Conservation (phyloP, 192 early-diverging fungal genomes). For the Lobosporangium transversale region DNA sequence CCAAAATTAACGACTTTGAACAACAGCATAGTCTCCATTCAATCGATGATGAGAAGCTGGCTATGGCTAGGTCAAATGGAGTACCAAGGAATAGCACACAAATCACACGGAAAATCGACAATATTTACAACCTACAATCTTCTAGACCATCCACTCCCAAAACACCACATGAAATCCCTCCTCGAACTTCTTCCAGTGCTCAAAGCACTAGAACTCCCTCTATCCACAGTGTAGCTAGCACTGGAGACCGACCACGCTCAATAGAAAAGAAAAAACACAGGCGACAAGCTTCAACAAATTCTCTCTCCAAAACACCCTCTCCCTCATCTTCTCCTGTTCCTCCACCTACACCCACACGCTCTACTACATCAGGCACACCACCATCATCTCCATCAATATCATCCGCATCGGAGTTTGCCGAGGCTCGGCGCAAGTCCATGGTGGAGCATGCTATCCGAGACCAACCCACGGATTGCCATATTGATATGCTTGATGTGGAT, state of each 20-base stretch:
- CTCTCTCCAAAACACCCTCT: not conserved
- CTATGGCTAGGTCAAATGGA: not conserved
- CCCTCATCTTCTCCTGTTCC: not conserved
- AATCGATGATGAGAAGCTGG: not conserved
- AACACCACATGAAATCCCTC: too few species aligned
- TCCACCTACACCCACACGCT: not conserved
- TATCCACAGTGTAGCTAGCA: not conserved
- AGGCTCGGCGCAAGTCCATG: not conserved
- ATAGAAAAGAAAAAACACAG: not conserved
- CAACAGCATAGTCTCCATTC: constrained; percentile 1
- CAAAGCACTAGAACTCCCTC: not conserved
- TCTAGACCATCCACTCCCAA: not conserved
- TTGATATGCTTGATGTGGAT: constrained; percentile 26
- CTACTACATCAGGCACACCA: not conserved
- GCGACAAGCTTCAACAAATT: not conserved
- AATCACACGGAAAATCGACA: not conserved
- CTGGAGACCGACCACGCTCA: not conserved
- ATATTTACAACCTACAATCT: not conserved
- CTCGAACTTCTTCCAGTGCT: not conserved
- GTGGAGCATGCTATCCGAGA: not conserved
- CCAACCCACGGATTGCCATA: constrained; percentile 20
- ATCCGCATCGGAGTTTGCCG: not conserved
- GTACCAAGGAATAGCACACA: not conserved
- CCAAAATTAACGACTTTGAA: constrained; percentile 10
- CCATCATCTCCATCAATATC: not conserved